A percentile compares a stretch with the other conserved stretches of the same genome.
Conservation (phyloP, 169 alveolate species). For the Plasmodium falciparum region DNA sequence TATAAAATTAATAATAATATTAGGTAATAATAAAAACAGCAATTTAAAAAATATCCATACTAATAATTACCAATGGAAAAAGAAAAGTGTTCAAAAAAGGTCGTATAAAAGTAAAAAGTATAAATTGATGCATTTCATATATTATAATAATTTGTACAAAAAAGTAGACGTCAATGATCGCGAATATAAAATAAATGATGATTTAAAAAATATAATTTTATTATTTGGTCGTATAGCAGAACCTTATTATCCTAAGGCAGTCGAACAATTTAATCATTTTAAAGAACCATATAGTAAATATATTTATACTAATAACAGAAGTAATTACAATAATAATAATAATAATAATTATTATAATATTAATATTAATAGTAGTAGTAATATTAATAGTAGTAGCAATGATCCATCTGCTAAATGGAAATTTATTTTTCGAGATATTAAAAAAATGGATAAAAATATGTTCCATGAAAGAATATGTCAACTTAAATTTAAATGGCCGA, state of each 20-base stretch:
- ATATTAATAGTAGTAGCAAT: constrained; percentile 27
- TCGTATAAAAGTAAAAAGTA: background rate
- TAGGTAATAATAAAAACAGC: constrained; percentile 27
- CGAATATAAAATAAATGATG: constrained; percentile 48
- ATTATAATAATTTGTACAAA: constrained; percentile 33
- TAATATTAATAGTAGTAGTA: constrained; percentile 39
- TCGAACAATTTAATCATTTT: constrained; percentile 49
- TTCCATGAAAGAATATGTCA: constrained; percentile 68
- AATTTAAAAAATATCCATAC: constrained; percentile 2
- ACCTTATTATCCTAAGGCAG: constrained; percentile 60
- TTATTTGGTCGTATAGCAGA: constrained; percentile 72
- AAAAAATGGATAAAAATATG: constrained; percentile 37
- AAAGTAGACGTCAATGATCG: constrained; percentile 28
- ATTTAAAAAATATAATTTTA: constrained; percentile 49
- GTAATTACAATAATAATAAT: background rate
- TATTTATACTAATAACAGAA: constrained; percentile 41
- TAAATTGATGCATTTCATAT: constrained; percentile 18
- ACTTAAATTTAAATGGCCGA: constrained; percentile 76
- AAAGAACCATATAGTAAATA: constrained; percentile 75
- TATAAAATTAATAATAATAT: constrained; percentile 18
- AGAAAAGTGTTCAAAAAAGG: background rate
- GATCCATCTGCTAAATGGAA: constrained; percentile 40
- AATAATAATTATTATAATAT: constrained; percentile 26
- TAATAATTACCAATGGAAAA: constrained; percentile 5
- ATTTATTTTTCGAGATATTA: constrained; percentile 37